phyloP scores from a whole-genome alignment of 1,284 basidiomycete genomes.

The Boletus semigastroideus region DNA sequence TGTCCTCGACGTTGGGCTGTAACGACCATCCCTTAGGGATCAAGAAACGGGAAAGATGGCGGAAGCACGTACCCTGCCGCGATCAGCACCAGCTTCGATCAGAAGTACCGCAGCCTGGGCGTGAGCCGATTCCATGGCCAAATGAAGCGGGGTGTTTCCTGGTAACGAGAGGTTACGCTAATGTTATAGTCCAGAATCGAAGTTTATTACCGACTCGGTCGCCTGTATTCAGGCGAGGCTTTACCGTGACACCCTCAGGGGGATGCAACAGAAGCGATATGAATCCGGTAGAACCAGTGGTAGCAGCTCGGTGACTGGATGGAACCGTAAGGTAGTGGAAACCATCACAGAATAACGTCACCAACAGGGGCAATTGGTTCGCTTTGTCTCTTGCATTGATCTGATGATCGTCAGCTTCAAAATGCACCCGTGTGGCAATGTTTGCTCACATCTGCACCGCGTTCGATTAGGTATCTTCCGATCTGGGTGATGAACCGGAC shows the following conservation, averaged over 20 bases:
- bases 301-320: conserved; percentile 86
- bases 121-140: conserved; percentile 93
- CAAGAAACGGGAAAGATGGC: not conserved
- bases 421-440: conserved; percentile 54
- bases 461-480: conserved; percentile 77
- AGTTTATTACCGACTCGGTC: conserved; percentile 73
- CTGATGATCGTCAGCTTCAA: conserved; percentile 42
- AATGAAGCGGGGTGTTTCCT: conserved; percentile 95
- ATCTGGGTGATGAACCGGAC: conserved; percentile 53
- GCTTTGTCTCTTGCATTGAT: conserved; percentile 91
- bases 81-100: conserved; percentile 92
- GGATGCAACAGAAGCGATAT: conserved; percentile 77
- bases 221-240: conserved; percentile 82
- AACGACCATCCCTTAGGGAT: conserved; percentile 17
- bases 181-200: not conserved
- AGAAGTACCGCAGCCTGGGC: conserved; percentile 86
- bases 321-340: conserved; percentile 3
- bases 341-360: conserved; percentile 3
- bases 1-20: conserved; percentile 79
- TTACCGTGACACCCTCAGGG: conserved; percentile 63
- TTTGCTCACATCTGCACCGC: conserved; percentile 84
- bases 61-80: conserved; percentile 64
- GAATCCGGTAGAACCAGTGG: conserved; percentile 88
- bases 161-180: not conserved
- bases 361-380: conserved; percentile 85